These are phyloP conservation scores for Pisolithus microcarpus DNA, from an alignment of 768 basidiomycete genomes.

Conservation along the genomic window DNA sequence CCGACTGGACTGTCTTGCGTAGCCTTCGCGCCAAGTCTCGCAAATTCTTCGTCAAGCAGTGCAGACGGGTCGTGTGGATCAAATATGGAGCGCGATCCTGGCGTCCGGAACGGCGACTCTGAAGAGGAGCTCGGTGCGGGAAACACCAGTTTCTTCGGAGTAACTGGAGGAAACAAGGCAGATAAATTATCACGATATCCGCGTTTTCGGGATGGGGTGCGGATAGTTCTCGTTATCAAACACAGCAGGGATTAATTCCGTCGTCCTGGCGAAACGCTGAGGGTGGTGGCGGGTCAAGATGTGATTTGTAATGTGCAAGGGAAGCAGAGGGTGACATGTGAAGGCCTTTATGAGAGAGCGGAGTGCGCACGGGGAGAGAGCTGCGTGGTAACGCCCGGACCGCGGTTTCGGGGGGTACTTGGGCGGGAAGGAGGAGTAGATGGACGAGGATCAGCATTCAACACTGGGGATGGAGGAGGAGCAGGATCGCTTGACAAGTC, in stretches of 20 bases:
- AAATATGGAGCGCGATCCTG: conserved; percentile 39
- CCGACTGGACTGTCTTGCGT: conserved; percentile 59
- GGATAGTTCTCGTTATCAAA: conserved; percentile 32
- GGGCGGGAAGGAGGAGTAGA: conserved; percentile 33
- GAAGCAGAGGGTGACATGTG: conserved; percentile 65
- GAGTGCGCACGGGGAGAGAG: conserved; percentile 59
- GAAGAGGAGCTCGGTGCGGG: conserved; percentile 17
- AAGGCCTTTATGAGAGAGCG: conserved; percentile 59
- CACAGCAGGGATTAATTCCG: conserved; percentile 31
- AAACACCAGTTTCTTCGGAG: conserved; percentile 38
- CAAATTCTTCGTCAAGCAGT: conserved; percentile 68
- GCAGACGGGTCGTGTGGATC: conserved; percentile 68
- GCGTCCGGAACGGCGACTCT: conserved; percentile 46
- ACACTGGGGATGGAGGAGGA: conserved; percentile 23
- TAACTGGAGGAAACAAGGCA: conserved; percentile 30
- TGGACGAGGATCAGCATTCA: conserved; percentile 13
- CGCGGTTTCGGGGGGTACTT: conserved; percentile 28
- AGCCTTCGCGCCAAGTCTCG: conserved; percentile 37
- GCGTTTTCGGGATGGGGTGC: conserved; percentile 43
- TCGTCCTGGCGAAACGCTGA: conserved; percentile 20
- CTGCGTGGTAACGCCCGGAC: conserved; percentile 25
- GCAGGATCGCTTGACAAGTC: conserved; percentile 9
- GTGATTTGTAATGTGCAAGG: conserved; percentile 60
- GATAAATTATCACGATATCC: conserved; percentile 18
- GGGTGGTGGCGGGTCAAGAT: conserved; percentile 56